Evolutionary conservation across 352 stramenopile genomes (phyloP).

Genomic region (Phytophthora lateralis): DNA sequence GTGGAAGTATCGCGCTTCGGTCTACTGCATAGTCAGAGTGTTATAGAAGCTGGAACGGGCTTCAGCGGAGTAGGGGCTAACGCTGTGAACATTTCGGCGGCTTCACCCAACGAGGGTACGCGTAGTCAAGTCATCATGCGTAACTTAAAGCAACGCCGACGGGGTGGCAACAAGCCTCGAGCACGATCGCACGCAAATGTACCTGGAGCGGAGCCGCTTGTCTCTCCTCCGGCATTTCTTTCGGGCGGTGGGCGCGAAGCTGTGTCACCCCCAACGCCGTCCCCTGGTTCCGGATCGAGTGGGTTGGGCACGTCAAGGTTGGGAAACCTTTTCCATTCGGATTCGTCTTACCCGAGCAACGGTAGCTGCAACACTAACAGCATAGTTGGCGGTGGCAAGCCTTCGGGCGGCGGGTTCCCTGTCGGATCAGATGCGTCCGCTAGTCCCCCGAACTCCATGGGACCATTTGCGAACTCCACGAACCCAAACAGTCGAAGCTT

Average conservation of each 20-base stretch:
- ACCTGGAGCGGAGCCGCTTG: slow-evolving; percentile 15
- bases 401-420: slow-evolving; percentile 11
- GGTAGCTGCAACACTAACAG: slow-evolving; percentile 19
- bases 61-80: slow-evolving; percentile 3
- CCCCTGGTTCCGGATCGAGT: slow-evolving; percentile 17
- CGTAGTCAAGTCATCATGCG: slow-evolving; percentile 51
- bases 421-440: slow-evolving; percentile 14
- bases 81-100: slow-evolving; percentile 4
- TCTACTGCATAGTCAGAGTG: slow-evolving; percentile 28
- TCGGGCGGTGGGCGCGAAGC: slow-evolving; percentile 27
- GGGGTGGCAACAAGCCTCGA: slow-evolving; percentile 38
- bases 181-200: slow-evolving; percentile 36
- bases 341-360: slow-evolving; percentile 26
- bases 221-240: slow-evolving; percentile 28
- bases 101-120: slow-evolving; percentile 34
- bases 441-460: slow-evolving; percentile 37
- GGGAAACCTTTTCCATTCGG: slow-evolving; percentile 54
- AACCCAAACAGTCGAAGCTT: slow-evolving; percentile 28
- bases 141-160: slow-evolving; percentile 43
- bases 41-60: slow-evolving; percentile 11
- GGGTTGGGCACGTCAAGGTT: slow-evolving; percentile 32
- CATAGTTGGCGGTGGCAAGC: slow-evolving; percentile 5
- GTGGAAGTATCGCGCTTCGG: slow-evolving; percentile 36
- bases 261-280: slow-evolving; percentile 27
- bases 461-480: slow-evolving; percentile 8